A percentile compares a stretch with the other conserved stretches of the same genome.
Conservation (phyloP, 2,329 filamentous ascomycete species). For the Nemania abortiva region DNA sequence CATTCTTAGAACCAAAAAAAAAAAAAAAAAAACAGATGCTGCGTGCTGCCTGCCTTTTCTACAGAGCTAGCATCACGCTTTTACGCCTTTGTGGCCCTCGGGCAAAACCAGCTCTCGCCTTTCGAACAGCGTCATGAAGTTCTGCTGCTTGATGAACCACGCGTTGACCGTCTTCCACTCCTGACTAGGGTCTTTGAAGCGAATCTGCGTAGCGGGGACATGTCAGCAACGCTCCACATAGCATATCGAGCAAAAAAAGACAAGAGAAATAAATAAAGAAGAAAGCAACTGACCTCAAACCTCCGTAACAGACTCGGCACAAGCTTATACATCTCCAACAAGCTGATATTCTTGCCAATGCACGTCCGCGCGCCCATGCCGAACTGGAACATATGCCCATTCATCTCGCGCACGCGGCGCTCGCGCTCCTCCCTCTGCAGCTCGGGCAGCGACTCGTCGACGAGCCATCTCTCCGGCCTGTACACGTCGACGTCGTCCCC, state of each 20-base stretch:
- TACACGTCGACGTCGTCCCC: constrained; percentile 74
- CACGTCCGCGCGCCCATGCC: constrained; percentile 78
- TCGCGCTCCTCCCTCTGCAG: constrained; percentile 57
- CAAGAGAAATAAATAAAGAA: neutral
- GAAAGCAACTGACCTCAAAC: constrained; percentile 65
- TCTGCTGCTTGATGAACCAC: constrained; percentile 72
- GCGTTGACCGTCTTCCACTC: constrained; percentile 72
- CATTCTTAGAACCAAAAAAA: constrained; percentile 13
- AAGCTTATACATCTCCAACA: constrained; percentile 74
- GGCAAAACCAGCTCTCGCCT: constrained; percentile 59
- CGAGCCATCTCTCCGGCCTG: constrained; percentile 75
- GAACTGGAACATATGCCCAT: constrained; percentile 78
- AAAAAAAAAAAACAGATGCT: no score
- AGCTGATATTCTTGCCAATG: constrained; percentile 74
- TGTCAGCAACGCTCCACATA: neutral
- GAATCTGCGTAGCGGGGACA: constrained; percentile 55
- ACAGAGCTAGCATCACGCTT: constrained; percentile 15
- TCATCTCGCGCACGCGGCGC: constrained; percentile 73
- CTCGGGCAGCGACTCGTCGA: constrained; percentile 52
- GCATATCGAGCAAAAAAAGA: no score
- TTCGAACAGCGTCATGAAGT: constrained; percentile 63
- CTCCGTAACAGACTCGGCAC: constrained; percentile 71
- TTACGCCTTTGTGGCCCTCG: constrained; percentile 28
- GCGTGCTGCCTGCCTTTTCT: neutral
- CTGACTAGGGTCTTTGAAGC: constrained; percentile 64